Evolutionary conservation across 257 asterid genomes (phyloP).

Genomic region (Nicotiana otophora): DNA sequence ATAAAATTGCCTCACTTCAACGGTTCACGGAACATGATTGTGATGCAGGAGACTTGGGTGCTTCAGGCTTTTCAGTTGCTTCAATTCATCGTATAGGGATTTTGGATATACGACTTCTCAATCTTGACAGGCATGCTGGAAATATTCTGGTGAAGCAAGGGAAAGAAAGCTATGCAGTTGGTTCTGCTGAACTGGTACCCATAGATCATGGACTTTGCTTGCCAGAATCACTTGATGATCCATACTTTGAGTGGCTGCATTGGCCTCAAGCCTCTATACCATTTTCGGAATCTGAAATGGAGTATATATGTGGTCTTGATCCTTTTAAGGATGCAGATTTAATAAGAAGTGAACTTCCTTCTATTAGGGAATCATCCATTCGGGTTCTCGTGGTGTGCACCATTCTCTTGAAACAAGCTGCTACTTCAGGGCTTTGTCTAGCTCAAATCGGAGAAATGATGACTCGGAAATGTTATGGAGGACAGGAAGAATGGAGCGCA

Average conservation of each 20-base stretch:
- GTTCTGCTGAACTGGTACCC: conserved; percentile 74
- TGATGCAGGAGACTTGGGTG: conserved; percentile 91
- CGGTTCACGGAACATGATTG: conserved; percentile 66
- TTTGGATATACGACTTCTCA: conserved; percentile 73
- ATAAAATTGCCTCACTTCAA: conserved; percentile 75
- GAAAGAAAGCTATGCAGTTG: conserved; percentile 38
- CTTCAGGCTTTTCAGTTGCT: conserved; percentile 79
- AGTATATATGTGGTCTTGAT: conserved; percentile 61
- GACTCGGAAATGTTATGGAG: conserved; percentile 67
- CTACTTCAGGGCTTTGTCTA: conserved; percentile 58
- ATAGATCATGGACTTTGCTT: conserved; percentile 95
- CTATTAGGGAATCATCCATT: conserved; percentile 63
- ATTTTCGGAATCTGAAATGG: conserved; percentile 69
- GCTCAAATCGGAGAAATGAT: conserved; percentile 91
- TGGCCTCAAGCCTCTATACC: conserved; percentile 95
- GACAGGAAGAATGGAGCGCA: conserved; percentile 60
- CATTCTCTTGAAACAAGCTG: conserved; percentile 63
- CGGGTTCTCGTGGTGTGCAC: conserved; percentile 84
- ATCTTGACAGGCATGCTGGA: conserved; percentile 95
- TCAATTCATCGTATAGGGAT: conserved; percentile 82
- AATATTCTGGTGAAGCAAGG: conserved; percentile 73
- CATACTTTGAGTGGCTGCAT: conserved; percentile 93
- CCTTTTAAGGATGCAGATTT: conserved; percentile 75
- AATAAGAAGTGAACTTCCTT: conserved; percentile 58
- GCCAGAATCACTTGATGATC: conserved; percentile 90